Conservation (phyloP, 768 basidiomycete genomes). For the Pulveroboletus frians region DNA sequence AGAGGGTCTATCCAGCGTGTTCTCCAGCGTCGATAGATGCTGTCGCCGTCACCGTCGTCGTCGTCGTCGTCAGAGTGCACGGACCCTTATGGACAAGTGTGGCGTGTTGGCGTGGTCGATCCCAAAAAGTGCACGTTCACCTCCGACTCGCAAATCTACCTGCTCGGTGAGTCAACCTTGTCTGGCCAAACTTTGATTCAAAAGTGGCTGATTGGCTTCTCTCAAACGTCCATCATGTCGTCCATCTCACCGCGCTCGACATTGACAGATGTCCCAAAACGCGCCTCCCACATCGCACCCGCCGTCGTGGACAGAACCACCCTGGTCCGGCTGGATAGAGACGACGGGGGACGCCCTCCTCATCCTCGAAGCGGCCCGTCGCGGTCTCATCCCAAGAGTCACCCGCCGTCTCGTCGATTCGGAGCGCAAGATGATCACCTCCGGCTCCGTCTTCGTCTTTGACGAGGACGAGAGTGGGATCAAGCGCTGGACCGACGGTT, state of each 20-base stretch:
- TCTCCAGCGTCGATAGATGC: too few relatives aligned
- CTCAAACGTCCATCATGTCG: conserved; percentile 13
- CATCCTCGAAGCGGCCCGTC: conserved; percentile 88
- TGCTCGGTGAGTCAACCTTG: conserved; percentile 71
- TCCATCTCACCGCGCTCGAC: not conserved
- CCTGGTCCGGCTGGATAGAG: conserved; percentile 93
- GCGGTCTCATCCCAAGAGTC: conserved; percentile 87
- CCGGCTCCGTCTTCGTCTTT: conserved; percentile 94
- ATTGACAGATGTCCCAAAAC: conserved; percentile 26
- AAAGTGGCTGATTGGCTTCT: conserved; percentile 20
- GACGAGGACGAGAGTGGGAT: conserved; percentile 97
- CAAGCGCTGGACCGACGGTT: conserved; percentile 98
- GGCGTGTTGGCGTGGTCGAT: conserved; percentile 27
- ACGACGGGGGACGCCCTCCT: conserved; percentile 94
- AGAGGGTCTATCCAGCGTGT: too few relatives aligned
- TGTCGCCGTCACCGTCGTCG: too few relatives aligned
- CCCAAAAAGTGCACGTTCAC: conserved; percentile 35
- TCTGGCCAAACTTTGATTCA: conserved; percentile 44
- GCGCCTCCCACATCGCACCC: conserved; percentile 27
- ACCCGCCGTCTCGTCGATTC: conserved; percentile 89
- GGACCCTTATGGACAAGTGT: conserved; percentile 30
- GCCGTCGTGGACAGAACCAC: conserved; percentile 71
- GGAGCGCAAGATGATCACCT: conserved; percentile 89
- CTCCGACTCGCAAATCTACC: conserved; percentile 58
- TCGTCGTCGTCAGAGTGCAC: too few relatives aligned